A percentile compares a stretch with the other conserved stretches of the same genome.
These are phyloP conservation scores for Boletus rubroflammeus DNA, from an alignment of 768 basidiomycete species.

Conservation along the genomic window DNA sequence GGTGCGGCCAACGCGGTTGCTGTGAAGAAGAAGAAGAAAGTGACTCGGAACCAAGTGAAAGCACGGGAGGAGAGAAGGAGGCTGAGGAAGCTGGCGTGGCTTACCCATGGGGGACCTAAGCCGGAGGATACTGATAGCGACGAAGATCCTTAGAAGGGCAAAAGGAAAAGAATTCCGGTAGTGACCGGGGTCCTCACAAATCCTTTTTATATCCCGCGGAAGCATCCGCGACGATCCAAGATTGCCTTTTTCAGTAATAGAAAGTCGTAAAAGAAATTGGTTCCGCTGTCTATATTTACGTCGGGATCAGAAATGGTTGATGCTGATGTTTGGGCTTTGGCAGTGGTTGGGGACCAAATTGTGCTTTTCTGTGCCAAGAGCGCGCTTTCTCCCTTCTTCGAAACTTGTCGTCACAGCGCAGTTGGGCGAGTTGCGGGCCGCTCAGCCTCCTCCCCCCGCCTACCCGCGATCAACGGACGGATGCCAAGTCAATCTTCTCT, in stretches of 20 bases:
- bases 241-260: slow-evolving; percentile 25
- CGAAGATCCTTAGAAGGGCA: slow-evolving; percentile 19
- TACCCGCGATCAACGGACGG: slow-evolving; percentile 17
- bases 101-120: slow-evolving; percentile 75
- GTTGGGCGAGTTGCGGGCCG: slow-evolving; percentile 12
- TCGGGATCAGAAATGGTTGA: not conserved
- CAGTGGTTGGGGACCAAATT: too few species aligned
- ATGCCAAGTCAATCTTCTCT: not conserved
- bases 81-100: slow-evolving; percentile 77
- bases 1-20: slow-evolving; percentile 35
- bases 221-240: slow-evolving; percentile 31
- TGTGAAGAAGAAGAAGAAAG: slow-evolving; percentile 83
- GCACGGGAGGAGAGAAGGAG: slow-evolving; percentile 83
- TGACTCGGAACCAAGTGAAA: slow-evolving; percentile 86
- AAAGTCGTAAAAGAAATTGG: not conserved
- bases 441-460: slow-evolving; percentile 7
- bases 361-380: not conserved
- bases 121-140: slow-evolving; percentile 83
- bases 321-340: not conserved
- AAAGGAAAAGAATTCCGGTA: not conserved
- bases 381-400: slow-evolving; percentile 5
- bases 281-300: not conserved
- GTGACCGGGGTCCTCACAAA: slow-evolving; percentile 23
- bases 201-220: slow-evolving; percentile 22
- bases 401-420: slow-evolving; percentile 15